Conservation (phyloP, 768 basidiomycete genomes). For the Mycena olivaceomarginata region DNA sequence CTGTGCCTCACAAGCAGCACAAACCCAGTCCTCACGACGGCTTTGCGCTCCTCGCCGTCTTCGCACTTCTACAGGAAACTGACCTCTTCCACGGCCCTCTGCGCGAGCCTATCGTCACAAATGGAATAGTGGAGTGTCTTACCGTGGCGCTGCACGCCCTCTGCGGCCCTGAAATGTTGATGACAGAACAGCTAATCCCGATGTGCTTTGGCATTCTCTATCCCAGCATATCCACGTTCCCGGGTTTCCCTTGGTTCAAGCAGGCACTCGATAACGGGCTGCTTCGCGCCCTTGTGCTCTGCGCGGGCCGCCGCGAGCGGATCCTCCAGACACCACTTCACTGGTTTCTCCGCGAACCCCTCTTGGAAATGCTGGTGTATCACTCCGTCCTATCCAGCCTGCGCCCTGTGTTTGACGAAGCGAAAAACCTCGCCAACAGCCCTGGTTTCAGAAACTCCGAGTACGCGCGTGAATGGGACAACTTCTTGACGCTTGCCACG, state of each 20-base stretch:
- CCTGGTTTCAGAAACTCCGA: conserved; percentile 3
- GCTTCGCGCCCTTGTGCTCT: conserved; percentile 22
- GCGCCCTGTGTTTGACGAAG: conserved; percentile 11
- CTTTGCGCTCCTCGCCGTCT: conserved; percentile 4
- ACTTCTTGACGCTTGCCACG: conserved; percentile 9
- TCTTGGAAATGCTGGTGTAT: conserved; percentile 2
- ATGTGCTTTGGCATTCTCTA: conserved; percentile 1
- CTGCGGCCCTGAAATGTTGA: neutral
- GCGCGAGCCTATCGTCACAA: neutral
- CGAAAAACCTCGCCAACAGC: neutral
- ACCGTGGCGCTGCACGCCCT: neutral
- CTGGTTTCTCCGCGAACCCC: neutral
- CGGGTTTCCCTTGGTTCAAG: conserved; percentile 1
- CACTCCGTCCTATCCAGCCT: conserved; percentile 26
- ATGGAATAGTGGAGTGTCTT: conserved; percentile 2
- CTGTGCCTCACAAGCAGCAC: conserved; percentile 4
- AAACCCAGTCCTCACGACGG: neutral
- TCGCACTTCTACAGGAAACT: neutral
- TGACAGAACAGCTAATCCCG: conserved; percentile 23
- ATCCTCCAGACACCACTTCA: neutral
- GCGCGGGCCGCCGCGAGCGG: conserved; percentile 13
- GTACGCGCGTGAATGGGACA: neutral
- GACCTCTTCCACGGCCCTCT: conserved; percentile 11
- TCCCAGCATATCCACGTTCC: neutral
- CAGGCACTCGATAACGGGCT: conserved; percentile 25